Conservation (phyloP, 2,329 filamentous ascomycete genomes). For the Hyphodiscus sp. region DNA sequence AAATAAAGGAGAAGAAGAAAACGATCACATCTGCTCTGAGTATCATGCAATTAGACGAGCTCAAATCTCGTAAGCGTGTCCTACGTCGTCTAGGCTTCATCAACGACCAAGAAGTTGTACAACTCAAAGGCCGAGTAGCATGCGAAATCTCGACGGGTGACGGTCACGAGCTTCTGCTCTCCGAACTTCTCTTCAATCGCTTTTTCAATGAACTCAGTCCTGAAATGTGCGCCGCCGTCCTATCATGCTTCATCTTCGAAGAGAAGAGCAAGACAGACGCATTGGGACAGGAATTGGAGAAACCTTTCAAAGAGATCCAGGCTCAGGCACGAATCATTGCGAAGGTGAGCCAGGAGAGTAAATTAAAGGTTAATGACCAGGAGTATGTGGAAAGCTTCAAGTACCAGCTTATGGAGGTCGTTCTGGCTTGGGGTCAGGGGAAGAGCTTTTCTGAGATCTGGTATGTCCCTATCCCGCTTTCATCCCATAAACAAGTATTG, state of each 20-base stretch:
- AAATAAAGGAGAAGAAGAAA: constrained; percentile 86
- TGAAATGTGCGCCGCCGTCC: constrained; percentile 76
- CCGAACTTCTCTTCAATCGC: constrained; percentile 89
- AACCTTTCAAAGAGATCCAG: constrained; percentile 81
- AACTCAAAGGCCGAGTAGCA: constrained; percentile 93
- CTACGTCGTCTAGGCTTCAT: constrained; percentile 91
- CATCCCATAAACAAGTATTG: constrained; percentile 17
- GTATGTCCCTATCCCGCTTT: constrained; percentile 47
- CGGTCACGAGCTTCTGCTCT: constrained; percentile 88
- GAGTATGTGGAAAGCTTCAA: constrained; percentile 88
- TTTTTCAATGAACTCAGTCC: constrained; percentile 96
- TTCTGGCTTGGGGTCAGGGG: constrained; percentile 85
- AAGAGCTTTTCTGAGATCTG: constrained; percentile 90
- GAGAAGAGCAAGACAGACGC: constrained; percentile 79
- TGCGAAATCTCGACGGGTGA: constrained; percentile 83
- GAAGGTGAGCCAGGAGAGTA: constrained; percentile 91
- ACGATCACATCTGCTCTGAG: constrained; percentile 78
- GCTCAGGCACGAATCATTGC: constrained; percentile 81
- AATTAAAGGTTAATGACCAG: constrained; percentile 88
- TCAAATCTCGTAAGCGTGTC: constrained; percentile 93
- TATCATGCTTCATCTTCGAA: constrained; percentile 96
- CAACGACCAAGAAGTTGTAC: constrained; percentile 89
- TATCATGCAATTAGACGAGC: constrained; percentile 88
- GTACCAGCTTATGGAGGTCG: constrained; percentile 94
- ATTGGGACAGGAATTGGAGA: constrained; percentile 76